Conservation (phyloP, 2,329 filamentous ascomycete genomes). For the Botryotinia calthae region DNA sequence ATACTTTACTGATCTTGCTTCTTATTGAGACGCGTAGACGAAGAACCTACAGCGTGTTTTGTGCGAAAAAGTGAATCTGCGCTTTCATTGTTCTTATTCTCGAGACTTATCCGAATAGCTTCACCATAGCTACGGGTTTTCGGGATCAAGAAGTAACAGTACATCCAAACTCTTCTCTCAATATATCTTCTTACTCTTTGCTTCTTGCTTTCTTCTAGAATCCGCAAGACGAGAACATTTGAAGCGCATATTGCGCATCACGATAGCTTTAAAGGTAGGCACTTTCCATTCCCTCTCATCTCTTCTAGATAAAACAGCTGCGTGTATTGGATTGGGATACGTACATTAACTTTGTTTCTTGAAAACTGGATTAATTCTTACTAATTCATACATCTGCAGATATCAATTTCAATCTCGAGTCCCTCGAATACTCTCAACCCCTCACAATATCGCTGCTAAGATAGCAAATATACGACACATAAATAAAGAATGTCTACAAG, state of each 20-base stretch:
- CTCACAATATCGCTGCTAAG: not conserved
- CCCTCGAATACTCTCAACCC: not conserved
- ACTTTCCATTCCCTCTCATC: not conserved
- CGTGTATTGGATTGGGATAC: not conserved
- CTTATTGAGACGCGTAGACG: constrained; percentile 16
- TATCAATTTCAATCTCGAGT: not conserved
- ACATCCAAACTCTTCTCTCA: not conserved
- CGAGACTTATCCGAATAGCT: not conserved
- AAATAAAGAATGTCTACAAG: constrained; percentile 32
- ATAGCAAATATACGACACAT: not conserved
- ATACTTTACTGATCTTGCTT: constrained; percentile 1
- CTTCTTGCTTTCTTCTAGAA: not conserved
- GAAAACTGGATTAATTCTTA: not conserved
- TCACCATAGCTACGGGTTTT: not conserved
- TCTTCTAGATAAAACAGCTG: not conserved
- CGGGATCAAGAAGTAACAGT: not conserved
- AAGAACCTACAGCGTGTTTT: not conserved
- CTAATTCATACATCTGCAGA: constrained; percentile 11
- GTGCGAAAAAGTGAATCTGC: constrained; percentile 17
- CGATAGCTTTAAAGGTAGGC: not conserved
- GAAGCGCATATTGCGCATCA: not conserved
- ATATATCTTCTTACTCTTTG: not conserved
- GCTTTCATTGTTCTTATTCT: constrained; percentile 4
- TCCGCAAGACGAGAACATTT: not conserved
- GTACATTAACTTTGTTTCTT: not conserved